A percentile compares a stretch with the other conserved stretches of the same genome.
phyloP scores from a whole-genome alignment of 495 filamentous ascomycete species.

The Filosporella fistucella region DNA sequence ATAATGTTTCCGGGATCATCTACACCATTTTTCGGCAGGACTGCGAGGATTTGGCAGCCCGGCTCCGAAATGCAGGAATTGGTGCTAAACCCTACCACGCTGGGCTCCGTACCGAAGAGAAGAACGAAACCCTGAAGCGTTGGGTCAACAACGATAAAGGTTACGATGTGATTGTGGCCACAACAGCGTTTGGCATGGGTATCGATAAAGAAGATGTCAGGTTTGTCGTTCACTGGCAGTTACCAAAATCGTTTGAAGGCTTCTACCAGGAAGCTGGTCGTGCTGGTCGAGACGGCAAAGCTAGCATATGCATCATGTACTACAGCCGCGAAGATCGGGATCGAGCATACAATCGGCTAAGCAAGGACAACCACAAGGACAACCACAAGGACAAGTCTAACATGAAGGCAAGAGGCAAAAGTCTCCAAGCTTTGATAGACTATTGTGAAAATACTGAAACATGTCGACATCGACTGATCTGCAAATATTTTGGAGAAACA shows the following conservation, averaged over 20 bases:
- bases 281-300: conserved; percentile 85
- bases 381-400: conserved; percentile 25
- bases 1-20: conserved; percentile 78
- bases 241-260: conserved; percentile 89
- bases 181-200: conserved; percentile 95
- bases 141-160: conserved; percentile 73
- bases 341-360: conserved; percentile 55
- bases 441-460: conserved; percentile 74
- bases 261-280: conserved; percentile 95
- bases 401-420: conserved; percentile 36
- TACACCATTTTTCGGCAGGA: conserved; percentile 79
- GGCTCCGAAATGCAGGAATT: conserved; percentile 55
- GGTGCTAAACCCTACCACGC: conserved; percentile 71
- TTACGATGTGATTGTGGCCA: conserved; percentile 90
- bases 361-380: conserved; percentile 31
- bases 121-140: conserved; percentile 57
- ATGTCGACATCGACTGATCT: conserved; percentile 76
- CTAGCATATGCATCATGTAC: conserved; percentile 80
- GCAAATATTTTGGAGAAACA: conserved; percentile 75
- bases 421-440: conserved; percentile 54
- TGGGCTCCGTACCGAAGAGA: conserved; percentile 53
- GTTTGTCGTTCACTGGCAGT: conserved; percentile 89
- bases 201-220: conserved; percentile 93
- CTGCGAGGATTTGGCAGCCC: conserved; percentile 68
- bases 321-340: conserved; percentile 83